Evolutionary conservation across 2,329 filamentous ascomycete species (phyloP), one percentile per base, ranked within the genome.

Genomic region (Lachnellula cervina): DNA sequence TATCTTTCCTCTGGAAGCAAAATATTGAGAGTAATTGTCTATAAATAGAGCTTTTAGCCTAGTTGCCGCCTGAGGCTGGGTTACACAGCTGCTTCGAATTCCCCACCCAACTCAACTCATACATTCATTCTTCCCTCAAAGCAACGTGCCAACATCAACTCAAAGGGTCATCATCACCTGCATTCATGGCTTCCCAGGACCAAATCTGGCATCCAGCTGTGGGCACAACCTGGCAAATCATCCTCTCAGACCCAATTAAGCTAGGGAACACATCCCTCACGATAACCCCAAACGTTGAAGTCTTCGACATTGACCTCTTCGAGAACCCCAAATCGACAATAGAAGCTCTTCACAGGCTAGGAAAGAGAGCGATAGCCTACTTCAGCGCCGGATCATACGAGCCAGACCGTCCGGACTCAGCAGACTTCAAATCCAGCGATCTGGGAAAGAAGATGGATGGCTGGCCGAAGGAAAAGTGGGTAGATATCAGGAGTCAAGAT

Each of bases 301-400:
- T 59, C 32, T 66, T 71, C 68, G 66, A 78, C 62, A 69, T 75
- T 64, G 70, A 71, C 49, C 60, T 64, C 16, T 60, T 66, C 9
- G 63, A 86, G 68, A 80, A 79, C 52, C 68, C 72, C 8, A 70
- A 72, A 13, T 65, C 70, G 6, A 75, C 71, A 1, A 79, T 84
- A 46, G 56, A 68, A 5, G 66, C 68, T 4, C 70, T 84, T 14
- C 78, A 83, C 46, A 58, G 59, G 3, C 64, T 75, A 40, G 80
- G 78, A 5, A 80, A 80, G 65, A 82, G 80, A 59, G 80, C 88
- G 54, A 84, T 89, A 55, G 90, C 87, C 74, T 90, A 90, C 71
- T 89, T 89, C 72, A 86, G 82, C 52, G 85, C 84, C 0, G 87
- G 87, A 1, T 84, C 81, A 7, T 88, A 80, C 64, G 87, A 90